phyloP scores from a whole-genome alignment of 2,329 filamentous ascomycete species.

The Phialophora verrucosa region DNA sequence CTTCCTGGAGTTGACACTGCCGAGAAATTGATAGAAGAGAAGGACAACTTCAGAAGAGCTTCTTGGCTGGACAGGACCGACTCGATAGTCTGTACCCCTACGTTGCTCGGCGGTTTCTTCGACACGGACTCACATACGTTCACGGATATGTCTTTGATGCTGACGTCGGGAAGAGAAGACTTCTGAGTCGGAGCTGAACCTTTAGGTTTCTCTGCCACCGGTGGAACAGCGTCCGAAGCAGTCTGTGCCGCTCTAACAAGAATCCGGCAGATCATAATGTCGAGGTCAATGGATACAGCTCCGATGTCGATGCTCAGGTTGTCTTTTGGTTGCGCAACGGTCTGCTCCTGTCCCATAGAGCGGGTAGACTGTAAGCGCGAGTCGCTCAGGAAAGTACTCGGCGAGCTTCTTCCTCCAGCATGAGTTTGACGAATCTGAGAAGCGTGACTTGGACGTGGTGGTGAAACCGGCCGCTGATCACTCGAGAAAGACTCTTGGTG shows the following conservation, averaged over 20 bases:
- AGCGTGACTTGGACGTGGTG: conserved; percentile 7
- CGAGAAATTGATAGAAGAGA: conserved; percentile 20
- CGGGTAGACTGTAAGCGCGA: conserved; percentile 18
- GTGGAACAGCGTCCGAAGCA: conserved; percentile 23
- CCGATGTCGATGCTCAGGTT: conserved; percentile 24
- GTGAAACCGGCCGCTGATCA: neutral
- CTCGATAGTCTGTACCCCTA: conserved; percentile 27
- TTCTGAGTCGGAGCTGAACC: neutral
- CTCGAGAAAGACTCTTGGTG: conserved; percentile 6
- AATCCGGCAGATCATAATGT: conserved; percentile 32
- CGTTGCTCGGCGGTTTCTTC: conserved; percentile 26
- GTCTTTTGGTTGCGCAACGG: conserved; percentile 8
- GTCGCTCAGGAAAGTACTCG: conserved; percentile 29
- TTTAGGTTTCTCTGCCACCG: conserved; percentile 4
- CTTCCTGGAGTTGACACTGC: conserved; percentile 3
- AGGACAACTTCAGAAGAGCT: conserved; percentile 30
- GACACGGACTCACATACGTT: conserved; percentile 32
- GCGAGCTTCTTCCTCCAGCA: conserved; percentile 13
- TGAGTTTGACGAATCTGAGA: conserved; percentile 14
- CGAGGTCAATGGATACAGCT: conserved; percentile 32
- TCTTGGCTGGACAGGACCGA: conserved; percentile 19
- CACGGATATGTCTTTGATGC: conserved; percentile 19
- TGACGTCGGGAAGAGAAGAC: conserved; percentile 18
- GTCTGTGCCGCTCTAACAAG: conserved; percentile 28
- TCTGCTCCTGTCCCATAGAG: conserved; percentile 1